phyloP scores from a whole-genome alignment of 345 rosid genomes.

The Rubroshorea leprosula region DNA sequence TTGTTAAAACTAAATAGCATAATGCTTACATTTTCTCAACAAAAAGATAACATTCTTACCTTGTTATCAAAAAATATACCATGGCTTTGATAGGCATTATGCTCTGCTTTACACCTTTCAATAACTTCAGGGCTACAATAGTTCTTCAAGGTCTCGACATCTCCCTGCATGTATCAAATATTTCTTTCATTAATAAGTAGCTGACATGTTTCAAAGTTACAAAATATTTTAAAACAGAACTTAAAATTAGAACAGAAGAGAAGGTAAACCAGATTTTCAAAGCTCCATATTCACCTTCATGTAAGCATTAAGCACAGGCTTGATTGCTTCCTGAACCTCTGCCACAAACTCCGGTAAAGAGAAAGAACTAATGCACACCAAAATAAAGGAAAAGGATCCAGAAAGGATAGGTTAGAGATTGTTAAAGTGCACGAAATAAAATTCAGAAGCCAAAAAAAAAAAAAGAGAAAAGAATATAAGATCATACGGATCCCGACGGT shows the following conservation, averaged over 20 bases:
- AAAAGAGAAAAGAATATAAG: constrained; percentile 9
- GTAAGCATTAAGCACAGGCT: constrained; percentile 78
- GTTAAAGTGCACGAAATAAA: constrained; percentile 2
- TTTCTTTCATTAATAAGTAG: neutral
- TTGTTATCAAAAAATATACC: constrained; percentile 74
- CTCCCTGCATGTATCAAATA: constrained; percentile 45
- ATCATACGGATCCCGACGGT: constrained; percentile 83
- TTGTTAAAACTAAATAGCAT: too few relatives aligned
- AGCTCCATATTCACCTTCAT: constrained; percentile 47
- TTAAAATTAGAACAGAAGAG: neutral
- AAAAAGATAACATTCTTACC: constrained; percentile 31
- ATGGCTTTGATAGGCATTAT: constrained; percentile 52
- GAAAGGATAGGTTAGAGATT: neutral
- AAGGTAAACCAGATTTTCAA: neutral
- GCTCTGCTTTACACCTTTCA: constrained; percentile 77
- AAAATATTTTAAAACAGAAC: neutral
- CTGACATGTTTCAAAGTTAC: neutral
- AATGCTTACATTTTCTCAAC: neutral
- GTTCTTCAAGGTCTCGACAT: constrained; percentile 64
- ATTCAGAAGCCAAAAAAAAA: neutral
- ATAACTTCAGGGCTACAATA: constrained; percentile 76
- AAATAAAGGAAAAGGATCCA: constrained; percentile 13
- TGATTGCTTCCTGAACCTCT: constrained; percentile 85
- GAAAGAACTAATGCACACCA: constrained; percentile 53
- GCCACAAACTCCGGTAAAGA: constrained; percentile 80